Evolutionary conservation across 768 basidiomycete species (phyloP).

Genomic region (Leucogyrophana mollusca): DNA sequence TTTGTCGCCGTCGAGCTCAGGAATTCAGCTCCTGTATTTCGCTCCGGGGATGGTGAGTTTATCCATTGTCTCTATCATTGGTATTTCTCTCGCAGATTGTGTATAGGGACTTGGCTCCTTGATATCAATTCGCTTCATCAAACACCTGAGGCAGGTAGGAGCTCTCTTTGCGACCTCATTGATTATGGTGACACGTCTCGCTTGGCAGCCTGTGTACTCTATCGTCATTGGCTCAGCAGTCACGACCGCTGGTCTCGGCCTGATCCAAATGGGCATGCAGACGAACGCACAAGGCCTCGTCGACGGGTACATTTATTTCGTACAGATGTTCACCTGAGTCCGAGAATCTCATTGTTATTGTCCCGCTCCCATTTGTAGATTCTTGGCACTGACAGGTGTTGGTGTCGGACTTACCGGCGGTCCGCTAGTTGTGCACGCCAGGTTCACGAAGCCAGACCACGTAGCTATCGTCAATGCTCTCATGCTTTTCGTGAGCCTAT

Average conservation of each 20-base stretch:
- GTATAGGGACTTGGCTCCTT: conserved; percentile 39
- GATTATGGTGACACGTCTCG: background rate
- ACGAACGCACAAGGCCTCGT: conserved; percentile 32
- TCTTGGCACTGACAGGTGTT: conserved; percentile 44
- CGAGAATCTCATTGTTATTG: background rate
- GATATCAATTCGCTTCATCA: conserved; percentile 34
- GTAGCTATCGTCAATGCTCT: conserved; percentile 44
- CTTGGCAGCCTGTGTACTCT: conserved; percentile 37
- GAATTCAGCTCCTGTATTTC: conserved; percentile 49
- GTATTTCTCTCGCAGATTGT: background rate
- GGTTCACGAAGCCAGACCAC: conserved; percentile 42
- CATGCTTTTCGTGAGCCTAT: conserved; percentile 39
- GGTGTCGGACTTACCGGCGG: conserved; percentile 43
- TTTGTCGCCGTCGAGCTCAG: conserved; percentile 36
- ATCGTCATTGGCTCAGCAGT: conserved; percentile 38
- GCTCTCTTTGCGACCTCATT: background rate
- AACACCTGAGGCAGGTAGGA: conserved; percentile 33
- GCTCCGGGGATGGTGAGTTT: conserved; percentile 44
- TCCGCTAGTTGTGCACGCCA: conserved; percentile 41
- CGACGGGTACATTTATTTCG: conserved; percentile 24
- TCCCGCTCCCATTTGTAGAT: conserved; percentile 33
- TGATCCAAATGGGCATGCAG: conserved; percentile 43
- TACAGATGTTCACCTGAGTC: background rate
- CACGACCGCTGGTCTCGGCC: conserved; percentile 38
- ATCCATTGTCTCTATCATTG: background rate